Percentiles rank a stretch among this genome's conserved stretches.
These are phyloP conservation scores for Xylaria sp. DNA, from an alignment of 2,329 filamentous ascomycete species.

Conservation along the genomic window DNA sequence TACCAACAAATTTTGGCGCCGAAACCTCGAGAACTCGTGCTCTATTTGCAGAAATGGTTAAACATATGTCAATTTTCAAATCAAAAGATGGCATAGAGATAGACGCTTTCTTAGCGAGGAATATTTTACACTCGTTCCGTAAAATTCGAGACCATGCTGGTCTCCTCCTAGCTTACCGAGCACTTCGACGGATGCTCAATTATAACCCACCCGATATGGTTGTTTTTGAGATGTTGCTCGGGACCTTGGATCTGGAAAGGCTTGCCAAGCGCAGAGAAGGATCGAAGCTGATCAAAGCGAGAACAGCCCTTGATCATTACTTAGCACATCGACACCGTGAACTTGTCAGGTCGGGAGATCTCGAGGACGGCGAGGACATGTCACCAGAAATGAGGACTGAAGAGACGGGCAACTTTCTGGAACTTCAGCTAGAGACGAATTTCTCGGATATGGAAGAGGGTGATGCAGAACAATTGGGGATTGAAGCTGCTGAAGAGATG, in stretches of 20 bases:
- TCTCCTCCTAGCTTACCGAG: slow-evolving; percentile 58
- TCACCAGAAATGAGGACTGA: slow-evolving; percentile 52
- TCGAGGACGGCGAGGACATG: slow-evolving; percentile 50
- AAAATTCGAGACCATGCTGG: slow-evolving; percentile 58
- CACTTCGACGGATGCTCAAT: slow-evolving; percentile 57
- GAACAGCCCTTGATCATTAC: slow-evolving; percentile 56
- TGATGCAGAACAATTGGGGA: slow-evolving; percentile 22
- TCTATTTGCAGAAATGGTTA: slow-evolving; percentile 62
- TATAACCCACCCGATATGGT: slow-evolving; percentile 60
- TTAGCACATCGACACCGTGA: slow-evolving; percentile 48
- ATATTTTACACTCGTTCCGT: slow-evolving; percentile 63
- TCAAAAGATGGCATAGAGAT: slow-evolving; percentile 50
- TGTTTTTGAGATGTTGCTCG: slow-evolving; percentile 60
- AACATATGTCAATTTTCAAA: slow-evolving; percentile 59
- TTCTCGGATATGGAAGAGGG: slow-evolving; percentile 23
- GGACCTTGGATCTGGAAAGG: slow-evolving; percentile 56
- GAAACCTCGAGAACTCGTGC: slow-evolving; percentile 54
- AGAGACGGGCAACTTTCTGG: slow-evolving; percentile 58
- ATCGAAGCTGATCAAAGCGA: slow-evolving; percentile 56
- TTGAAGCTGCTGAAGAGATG: slow-evolving; percentile 43
- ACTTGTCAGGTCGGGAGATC: slow-evolving; percentile 45
- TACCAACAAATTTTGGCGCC: slow-evolving; percentile 45
- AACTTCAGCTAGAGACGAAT: slow-evolving; percentile 52
- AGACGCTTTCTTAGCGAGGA: slow-evolving; percentile 61
- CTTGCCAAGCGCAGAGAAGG: slow-evolving; percentile 54